Base-by-base conservation (phyloP, 1,139 yeast species). In the Yamadazyma buinensis region DNA sequence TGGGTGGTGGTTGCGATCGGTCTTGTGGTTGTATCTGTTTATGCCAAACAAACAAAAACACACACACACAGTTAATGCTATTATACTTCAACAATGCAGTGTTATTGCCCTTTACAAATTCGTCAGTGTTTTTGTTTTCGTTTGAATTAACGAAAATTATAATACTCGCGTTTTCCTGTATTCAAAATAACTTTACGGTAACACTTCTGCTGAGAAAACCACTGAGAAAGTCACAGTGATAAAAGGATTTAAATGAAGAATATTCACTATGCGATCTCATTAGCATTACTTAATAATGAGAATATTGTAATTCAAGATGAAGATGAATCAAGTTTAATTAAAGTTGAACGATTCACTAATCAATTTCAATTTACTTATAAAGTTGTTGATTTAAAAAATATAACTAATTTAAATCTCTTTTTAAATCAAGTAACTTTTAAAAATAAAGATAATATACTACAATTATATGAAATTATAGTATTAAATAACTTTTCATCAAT, bases 231-330 rank as follows among this genome's bases (percentile, higher is more conserved):
- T 11, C 10, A 18, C 5, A 25, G 27, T 25, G 7, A 14, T 14
- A 25, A 23, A 6, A 12, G 27, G 24, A 29, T n/a, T 29, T 26
- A 12, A 11, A 59, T 59, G 66, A 50, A 58, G 14, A 52, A 48
- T 34, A 32, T 60, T 22, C 47, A 47, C 35, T 46, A 55, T 12
- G 63, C 62, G 5, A 34, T 55, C n/a, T 49, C 61, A 11, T 40
- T 59, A 32, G 54, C 59, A 9, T 38, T 59, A 14, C 30, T 55
- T 5, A 51, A 49, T 14, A 42, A 47, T 20, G 48, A 46, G 25
- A 42, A 59, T 18, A 49, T 59, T 34, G 61, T 49, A 7, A 37
- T 60, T 5, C 46, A 48, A 9, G 46, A 57, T 20, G 36, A 42
- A 23, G 36, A 42, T 29, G 38, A 30, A 7, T 10, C 10, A 6